phyloP scores from a whole-genome alignment of 441 rosid species.

The Erodium trifolium region DNA sequence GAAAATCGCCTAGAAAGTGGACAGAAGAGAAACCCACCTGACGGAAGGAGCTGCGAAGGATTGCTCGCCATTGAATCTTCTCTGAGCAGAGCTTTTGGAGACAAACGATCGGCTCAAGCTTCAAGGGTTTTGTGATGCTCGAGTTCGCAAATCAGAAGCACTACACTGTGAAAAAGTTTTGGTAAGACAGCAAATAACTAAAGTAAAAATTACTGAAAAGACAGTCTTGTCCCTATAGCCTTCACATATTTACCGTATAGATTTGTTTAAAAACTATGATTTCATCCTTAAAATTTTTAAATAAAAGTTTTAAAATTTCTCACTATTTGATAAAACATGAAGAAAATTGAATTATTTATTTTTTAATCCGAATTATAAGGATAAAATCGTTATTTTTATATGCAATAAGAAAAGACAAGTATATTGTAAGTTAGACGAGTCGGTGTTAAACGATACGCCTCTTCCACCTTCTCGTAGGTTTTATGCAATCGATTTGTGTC shows the following conservation, averaged over 20 bases:
- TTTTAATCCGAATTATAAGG: no score
- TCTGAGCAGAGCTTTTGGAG: neutral
- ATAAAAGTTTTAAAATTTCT: no score
- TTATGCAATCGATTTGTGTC: no score
- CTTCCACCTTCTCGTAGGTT: no score
- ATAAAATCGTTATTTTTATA: no score
- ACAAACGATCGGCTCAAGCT: neutral
- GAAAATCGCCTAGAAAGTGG: neutral
- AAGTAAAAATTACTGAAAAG: neutral
- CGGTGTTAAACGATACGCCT: no score
- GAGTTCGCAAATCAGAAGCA: neutral
- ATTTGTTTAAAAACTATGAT: no score
- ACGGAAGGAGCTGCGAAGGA: constrained; percentile 88
- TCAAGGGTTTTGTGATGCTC: neutral
- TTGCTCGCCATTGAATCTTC: constrained; percentile 56
- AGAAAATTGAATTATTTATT: no score
- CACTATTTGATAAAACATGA: no score
- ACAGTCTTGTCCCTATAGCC: neutral
- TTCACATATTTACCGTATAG: neutral
- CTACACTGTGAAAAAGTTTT: neutral
- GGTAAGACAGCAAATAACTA: neutral
- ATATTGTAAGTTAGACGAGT: no score
- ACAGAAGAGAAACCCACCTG: constrained; percentile 30
- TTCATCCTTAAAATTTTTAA: no score
- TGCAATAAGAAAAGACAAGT: no score